phyloP scores from a whole-genome alignment of 2,329 filamentous ascomycete species.

The Paecilomyces niveus region DNA sequence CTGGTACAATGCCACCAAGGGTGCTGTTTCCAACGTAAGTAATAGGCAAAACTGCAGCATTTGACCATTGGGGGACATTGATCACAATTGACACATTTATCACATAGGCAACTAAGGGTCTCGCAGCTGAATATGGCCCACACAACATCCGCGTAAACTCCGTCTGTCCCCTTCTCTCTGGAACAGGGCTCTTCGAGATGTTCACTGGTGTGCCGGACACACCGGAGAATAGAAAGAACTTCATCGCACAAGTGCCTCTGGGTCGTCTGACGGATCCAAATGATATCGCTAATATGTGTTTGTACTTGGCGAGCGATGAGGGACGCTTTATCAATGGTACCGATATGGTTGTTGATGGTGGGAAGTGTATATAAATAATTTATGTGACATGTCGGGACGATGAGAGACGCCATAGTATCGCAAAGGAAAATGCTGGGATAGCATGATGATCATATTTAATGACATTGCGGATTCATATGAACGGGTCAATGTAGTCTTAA shows the following conservation, averaged over 20 bases:
- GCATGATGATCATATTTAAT: no score
- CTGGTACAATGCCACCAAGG: constrained; percentile 38
- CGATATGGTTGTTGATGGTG: constrained; percentile 44
- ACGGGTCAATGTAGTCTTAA: no score
- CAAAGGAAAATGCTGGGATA: no score
- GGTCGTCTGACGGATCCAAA: constrained; percentile 38
- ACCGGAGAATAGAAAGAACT: constrained; percentile 37
- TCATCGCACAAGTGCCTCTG: constrained; percentile 38
- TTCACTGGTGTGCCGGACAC: constrained; percentile 37
- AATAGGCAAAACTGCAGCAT: background rate
- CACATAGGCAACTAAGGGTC: constrained; percentile 47
- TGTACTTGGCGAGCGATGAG: constrained; percentile 66
- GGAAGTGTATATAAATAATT: constrained; percentile 3
- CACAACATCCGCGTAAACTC: constrained; percentile 63
- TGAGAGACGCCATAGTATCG: no score
- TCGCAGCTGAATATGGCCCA: constrained; percentile 63
- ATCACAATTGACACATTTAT: constrained; percentile 2
- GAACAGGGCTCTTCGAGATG: constrained; percentile 54
- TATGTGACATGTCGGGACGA: background rate
- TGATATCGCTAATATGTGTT: constrained; percentile 64
- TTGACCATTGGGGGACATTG: background rate
- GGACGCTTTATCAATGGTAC: constrained; percentile 64
- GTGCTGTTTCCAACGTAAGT: constrained; percentile 28
- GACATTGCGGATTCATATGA: no score
- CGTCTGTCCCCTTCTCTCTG: constrained; percentile 61